Percentiles rank a stretch among this genome's conserved stretches.
These are phyloP conservation scores for Scedosporium boydii DNA, from an alignment of 2,329 filamentous ascomycete genomes.

Conservation along the genomic window DNA sequence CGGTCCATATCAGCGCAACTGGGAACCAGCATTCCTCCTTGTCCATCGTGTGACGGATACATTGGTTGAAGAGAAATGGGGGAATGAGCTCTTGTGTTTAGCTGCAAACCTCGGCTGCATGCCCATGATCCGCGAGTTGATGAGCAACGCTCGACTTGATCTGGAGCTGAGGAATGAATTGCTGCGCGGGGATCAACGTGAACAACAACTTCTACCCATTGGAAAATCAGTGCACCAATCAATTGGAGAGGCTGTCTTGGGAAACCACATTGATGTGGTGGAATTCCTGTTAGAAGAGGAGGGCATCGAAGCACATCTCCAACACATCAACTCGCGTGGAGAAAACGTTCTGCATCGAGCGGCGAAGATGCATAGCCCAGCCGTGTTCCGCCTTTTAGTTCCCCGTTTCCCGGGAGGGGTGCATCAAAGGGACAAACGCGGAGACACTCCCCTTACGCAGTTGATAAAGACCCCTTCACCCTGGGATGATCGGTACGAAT, in stretches of 20 bases:
- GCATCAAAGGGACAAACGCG: not conserved
- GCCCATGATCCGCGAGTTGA: not conserved
- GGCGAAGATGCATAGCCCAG: not conserved
- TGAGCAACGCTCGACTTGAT: not conserved
- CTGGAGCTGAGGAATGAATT: not conserved
- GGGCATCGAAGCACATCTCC: not conserved
- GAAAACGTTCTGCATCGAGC: not conserved
- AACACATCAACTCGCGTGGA: not conserved
- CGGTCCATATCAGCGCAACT: not conserved
- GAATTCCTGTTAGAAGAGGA: not conserved
- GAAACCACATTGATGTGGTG: not conserved
- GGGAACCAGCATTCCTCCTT: constrained; percentile 4
- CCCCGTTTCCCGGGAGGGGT: not conserved
- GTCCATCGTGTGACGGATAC: not conserved
- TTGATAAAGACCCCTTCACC: not conserved
- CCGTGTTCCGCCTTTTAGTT: not conserved
- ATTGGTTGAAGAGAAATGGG: not conserved
- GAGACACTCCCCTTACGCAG: not conserved
- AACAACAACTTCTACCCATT: not conserved
- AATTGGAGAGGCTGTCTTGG: not conserved
- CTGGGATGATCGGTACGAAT: not conserved
- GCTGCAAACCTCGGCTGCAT: not conserved
- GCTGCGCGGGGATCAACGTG: not conserved
- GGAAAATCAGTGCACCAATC: not conserved
- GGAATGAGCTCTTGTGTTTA: not conserved